These are phyloP conservation scores for Ceratocystis colombiana DNA, from an alignment of 2,329 filamentous ascomycete species.

Conservation along the genomic window DNA sequence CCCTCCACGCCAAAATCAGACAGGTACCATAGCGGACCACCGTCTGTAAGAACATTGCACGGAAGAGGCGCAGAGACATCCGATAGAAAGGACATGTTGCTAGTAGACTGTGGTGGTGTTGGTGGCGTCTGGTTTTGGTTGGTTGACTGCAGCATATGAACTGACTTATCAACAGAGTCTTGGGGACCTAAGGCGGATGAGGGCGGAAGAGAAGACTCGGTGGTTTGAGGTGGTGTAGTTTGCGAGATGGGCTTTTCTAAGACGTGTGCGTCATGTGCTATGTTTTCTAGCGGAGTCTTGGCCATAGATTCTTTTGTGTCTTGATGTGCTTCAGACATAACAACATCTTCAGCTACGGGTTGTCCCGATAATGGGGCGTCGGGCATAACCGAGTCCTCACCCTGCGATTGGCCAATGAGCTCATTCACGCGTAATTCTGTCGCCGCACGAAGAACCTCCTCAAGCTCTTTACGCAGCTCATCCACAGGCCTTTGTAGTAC, in stretches of 20 bases:
- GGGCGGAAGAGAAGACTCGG: constrained; percentile 5
- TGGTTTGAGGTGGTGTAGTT: constrained; percentile 21
- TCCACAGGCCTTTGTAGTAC: constrained; percentile 61
- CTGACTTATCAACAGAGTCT: background rate
- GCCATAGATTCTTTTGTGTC: background rate
- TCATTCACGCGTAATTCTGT: constrained; percentile 37
- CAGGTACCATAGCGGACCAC: constrained; percentile 24
- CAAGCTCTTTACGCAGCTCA: constrained; percentile 60
- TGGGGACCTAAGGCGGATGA: background rate
- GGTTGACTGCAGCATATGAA: background rate
- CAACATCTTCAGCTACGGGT: background rate
- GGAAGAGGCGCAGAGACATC: background rate
- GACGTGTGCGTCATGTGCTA: background rate
- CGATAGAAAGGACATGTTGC: constrained; percentile 22
- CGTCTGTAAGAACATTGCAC: constrained; percentile 21
- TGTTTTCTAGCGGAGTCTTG: background rate
- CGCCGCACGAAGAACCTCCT: constrained; percentile 59
- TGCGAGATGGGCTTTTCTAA: constrained; percentile 11
- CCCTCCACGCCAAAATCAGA: constrained; percentile 17
- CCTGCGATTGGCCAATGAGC: background rate
- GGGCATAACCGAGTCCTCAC: constrained; percentile 25
- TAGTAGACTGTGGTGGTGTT: constrained; percentile 25
- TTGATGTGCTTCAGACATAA: background rate
- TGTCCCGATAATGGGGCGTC: constrained; percentile 21
- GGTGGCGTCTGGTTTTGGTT: constrained; percentile 21